Evolutionary conservation across 257 asterid species (phyloP).

Genomic region (Fraxinus americana): DNA sequence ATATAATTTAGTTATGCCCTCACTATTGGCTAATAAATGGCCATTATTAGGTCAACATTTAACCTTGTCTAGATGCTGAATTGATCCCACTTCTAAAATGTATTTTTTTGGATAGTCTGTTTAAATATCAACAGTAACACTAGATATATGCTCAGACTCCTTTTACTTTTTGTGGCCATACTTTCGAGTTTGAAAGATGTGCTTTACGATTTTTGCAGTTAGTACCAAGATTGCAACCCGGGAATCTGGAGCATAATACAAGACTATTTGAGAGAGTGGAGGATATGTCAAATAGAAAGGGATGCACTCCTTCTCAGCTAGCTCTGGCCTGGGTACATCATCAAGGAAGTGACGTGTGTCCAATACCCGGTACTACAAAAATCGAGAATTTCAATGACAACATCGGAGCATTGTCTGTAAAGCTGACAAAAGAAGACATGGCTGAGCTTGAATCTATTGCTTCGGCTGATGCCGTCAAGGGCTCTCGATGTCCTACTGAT

Average conservation of each 20-base stretch:
- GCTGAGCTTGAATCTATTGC: slow-evolving; percentile 31
- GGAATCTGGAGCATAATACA: slow-evolving; percentile 27
- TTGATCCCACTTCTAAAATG: neutral
- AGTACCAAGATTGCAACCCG: slow-evolving; percentile 21
- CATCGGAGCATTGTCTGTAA: slow-evolving; percentile 32
- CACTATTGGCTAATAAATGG: neutral
- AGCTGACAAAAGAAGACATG: slow-evolving; percentile 33
- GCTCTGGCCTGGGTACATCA: slow-evolving; percentile 34
- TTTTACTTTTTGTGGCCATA: neutral
- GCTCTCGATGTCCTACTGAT: slow-evolving; percentile 13
- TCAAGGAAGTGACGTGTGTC: slow-evolving; percentile 33
- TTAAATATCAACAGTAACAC: too few relatives aligned
- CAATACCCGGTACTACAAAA: slow-evolving; percentile 31
- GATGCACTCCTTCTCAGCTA: slow-evolving; percentile 28
- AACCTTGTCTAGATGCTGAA: neutral
- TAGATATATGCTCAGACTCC: neutral
- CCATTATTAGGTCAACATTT: too few relatives aligned
- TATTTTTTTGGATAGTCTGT: neutral
- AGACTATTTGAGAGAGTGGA: slow-evolving; percentile 7
- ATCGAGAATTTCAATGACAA: slow-evolving; percentile 34
- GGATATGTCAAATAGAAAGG: slow-evolving; percentile 26
- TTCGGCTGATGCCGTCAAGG: slow-evolving; percentile 33
- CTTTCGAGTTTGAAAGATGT: neutral
- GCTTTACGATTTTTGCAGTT: neutral
- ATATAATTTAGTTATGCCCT: neutral